Conservation (phyloP, 1,139 yeast species). For the Suhomyces atakaporum region DNA sequence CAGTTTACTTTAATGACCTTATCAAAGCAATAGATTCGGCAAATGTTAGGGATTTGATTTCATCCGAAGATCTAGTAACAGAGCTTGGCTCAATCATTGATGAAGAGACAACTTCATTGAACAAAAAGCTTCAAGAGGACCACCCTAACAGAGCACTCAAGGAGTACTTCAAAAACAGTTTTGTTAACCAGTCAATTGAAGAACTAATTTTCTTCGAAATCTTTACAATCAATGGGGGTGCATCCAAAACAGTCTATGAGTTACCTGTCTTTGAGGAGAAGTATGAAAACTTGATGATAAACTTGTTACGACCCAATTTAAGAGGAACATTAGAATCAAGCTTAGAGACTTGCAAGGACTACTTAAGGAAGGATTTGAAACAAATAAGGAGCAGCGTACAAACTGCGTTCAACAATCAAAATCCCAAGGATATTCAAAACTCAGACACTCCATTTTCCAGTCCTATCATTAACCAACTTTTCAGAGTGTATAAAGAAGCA, state of each 20-base stretch:
- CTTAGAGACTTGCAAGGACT: constrained; percentile 32
- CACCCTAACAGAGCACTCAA: constrained; percentile 1
- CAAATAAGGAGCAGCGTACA: neutral
- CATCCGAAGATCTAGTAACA: too few species aligned
- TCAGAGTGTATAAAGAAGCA: constrained; percentile 77
- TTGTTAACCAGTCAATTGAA: constrained; percentile 26
- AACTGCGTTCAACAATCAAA: neutral
- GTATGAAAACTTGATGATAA: constrained; percentile 40
- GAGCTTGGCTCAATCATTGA: neutral
- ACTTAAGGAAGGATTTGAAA: constrained; percentile 25
- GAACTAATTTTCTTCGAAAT: constrained; percentile 40
- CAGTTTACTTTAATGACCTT: constrained; percentile 16
- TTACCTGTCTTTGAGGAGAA: constrained; percentile 36
- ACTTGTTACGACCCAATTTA: constrained; percentile 41
- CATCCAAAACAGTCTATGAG: constrained; percentile 7
- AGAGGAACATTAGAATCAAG: constrained; percentile 35
- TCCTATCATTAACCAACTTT: constrained; percentile 61
- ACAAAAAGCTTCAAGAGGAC: neutral
- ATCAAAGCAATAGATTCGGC: neutral
- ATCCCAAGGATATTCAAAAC: constrained; percentile 1
- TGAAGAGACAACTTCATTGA: neutral
- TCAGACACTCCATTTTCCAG: constrained; percentile 24
- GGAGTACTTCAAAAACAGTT: constrained; percentile 20
- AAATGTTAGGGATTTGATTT: neutral
- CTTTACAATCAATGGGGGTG: constrained; percentile 40